These are phyloP conservation scores for Nicotiana knightiana DNA, from an alignment of 257 asterid species.

Conservation along the genomic window DNA sequence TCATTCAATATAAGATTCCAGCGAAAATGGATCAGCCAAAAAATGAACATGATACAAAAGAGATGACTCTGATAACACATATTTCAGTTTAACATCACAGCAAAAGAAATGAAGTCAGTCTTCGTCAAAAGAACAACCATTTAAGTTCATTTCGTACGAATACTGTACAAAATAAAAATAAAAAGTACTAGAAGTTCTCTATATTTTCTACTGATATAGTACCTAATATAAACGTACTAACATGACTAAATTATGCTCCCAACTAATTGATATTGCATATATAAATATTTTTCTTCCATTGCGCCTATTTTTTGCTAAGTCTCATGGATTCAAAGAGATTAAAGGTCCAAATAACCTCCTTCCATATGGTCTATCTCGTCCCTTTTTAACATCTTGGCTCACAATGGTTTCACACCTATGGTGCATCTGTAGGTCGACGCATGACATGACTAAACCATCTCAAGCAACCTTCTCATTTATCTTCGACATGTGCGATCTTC, in stretches of 20 bases:
- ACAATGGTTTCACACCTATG: neutral
- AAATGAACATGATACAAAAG: neutral
- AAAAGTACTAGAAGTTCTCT: neutral
- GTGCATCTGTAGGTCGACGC: neutral
- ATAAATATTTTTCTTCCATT: neutral
- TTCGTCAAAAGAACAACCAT: neutral
- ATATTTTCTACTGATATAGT: neutral
- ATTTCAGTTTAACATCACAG: neutral
- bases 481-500: neutral
- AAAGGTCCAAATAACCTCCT: neutral
- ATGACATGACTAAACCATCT: neutral
- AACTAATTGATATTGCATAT: neutral
- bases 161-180: neutral
- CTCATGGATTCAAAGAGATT: neutral
- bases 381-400: neutral
- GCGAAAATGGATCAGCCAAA: neutral
- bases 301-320: neutral
- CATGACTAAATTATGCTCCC: neutral
- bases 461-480: neutral
- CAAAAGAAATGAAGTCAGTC: neutral
- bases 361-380: neutral
- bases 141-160: neutral
- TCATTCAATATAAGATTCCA: slow-evolving; percentile 17
- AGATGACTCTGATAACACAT: neutral
- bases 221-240: neutral